Evolutionary conservation across 768 basidiomycete species (phyloP), one percentile per base, ranked within the genome.

Genomic region (Termitomyces sp.): DNA sequence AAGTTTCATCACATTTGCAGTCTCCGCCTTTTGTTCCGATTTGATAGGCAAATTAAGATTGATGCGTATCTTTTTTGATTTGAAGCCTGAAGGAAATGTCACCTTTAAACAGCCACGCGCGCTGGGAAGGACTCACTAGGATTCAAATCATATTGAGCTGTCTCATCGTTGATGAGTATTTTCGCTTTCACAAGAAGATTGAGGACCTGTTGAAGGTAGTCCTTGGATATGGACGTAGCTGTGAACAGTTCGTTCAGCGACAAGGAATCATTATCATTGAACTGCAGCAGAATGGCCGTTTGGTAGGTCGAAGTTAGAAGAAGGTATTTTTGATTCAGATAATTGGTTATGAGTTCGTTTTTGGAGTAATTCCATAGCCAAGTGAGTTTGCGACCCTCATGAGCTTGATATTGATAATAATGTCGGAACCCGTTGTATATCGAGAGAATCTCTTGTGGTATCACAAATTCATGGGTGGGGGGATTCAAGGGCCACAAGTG

Each of bases 351-450:
- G 6, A 99, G 81, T 68, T 99, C 97, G 73, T 95, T 95, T 76
- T 96, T 96, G 52, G 88, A 94, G 69, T 95, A 92, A 65, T 98
- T 96, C 97, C 97, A 99, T 10, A 98, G 74, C 96, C 96, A 99
- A 0, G 92, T 95, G 40, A 99, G 80, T 67, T 96, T 96, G 56
- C 96, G 88, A 13, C 94, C 96, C 2, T 88, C 91, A 69, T 96
- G 93, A 10, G 29, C 13, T 70, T 95, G 94, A 66, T 85, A 85
- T 66, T 91, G 89, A 69, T 98, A 98, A 76, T 94, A 98, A 56
- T 86, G 84, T 58, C 86, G 83, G 79, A 98, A 99, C 41, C 92
- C 84, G 55, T 95, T 89, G 67, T 95, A 94, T 7, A 89, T 92
- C 20, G 89, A 80, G 18, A 86, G 75, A 56, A 99, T 86, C 69